phyloP scores from a whole-genome alignment of 257 asterid species.

The Petunia secreta region DNA sequence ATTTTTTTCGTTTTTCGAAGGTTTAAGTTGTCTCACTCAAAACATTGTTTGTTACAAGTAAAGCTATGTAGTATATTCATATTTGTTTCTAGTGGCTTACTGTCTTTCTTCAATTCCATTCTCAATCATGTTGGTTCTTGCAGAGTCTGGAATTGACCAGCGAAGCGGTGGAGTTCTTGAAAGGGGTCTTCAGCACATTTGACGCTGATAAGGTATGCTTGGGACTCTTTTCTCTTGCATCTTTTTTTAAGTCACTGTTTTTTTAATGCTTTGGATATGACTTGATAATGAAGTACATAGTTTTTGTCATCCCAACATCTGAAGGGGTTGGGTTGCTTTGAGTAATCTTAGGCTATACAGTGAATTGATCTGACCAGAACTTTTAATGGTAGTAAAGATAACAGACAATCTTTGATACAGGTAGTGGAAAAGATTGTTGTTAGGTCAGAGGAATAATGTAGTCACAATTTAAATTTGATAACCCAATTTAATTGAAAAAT shows the following conservation, averaged over 20 bases:
- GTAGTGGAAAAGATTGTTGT: background rate
- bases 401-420: background rate
- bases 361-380: constrained; percentile 17
- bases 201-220: constrained; percentile 81
- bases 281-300: background rate
- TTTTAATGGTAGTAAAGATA: background rate
- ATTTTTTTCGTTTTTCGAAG: too few species aligned
- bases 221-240: constrained; percentile 20
- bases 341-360: background rate
- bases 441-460: background rate
- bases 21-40: background rate
- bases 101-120: constrained; percentile 28
- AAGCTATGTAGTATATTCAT: background rate
- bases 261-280: background rate
- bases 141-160: constrained; percentile 97
- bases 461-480: background rate
- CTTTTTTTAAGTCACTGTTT: background rate
- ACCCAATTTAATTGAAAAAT: constrained; percentile 6
- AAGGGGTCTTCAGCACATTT: constrained; percentile 90
- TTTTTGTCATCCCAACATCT: background rate
- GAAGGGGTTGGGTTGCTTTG: background rate
- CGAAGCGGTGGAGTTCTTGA: constrained; percentile 92
- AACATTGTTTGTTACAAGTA: background rate
- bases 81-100: background rate
- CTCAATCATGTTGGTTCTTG: constrained; percentile 36